Percentiles rank a stretch among this genome's conserved stretches.
Evolutionary conservation across 2,329 filamentous ascomycete species (phyloP).

Genomic region (Tricladium varicosporioides): DNA sequence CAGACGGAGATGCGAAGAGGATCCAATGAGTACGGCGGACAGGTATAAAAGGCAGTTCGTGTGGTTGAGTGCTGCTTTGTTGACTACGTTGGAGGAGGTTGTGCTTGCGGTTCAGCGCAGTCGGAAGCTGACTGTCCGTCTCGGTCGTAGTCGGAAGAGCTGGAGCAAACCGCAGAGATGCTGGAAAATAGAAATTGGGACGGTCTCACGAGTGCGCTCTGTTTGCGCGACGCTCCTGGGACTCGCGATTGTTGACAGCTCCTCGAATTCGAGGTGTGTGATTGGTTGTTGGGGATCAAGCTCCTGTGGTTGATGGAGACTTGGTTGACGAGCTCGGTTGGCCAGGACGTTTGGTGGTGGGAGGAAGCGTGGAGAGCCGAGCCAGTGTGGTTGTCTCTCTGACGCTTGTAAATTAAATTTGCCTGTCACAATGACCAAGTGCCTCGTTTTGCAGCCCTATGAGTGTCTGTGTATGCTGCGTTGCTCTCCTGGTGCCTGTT

Average conservation of each 20-base stretch:
- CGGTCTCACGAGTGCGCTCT: neutral
- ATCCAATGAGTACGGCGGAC: neutral
- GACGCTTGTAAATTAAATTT: no score
- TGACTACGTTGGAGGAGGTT: neutral
- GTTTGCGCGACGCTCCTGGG: slow-evolving; percentile 11
- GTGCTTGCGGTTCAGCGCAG: neutral
- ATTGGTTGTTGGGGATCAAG: slow-evolving; percentile 18
- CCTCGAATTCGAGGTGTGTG: slow-evolving; percentile 8
- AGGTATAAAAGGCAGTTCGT: neutral
- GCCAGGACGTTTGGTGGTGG: neutral
- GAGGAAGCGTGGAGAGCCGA: neutral
- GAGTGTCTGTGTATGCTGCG: no score
- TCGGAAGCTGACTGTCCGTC: slow-evolving; percentile 10
- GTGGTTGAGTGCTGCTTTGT: neutral
- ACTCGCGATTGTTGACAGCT: slow-evolving; percentile 23
- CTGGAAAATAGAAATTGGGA: neutral
- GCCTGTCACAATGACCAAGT: no score
- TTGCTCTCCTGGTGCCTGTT: neutral
- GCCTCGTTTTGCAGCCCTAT: no score
- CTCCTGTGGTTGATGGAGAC: slow-evolving; percentile 12
- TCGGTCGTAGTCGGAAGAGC: neutral
- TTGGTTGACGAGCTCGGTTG: neutral
- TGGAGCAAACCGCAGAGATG: neutral
- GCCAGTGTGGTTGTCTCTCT: no score
- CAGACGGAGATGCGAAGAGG: neutral